These are phyloP conservation scores for Chlamydomonas incerta DNA, from an alignment of 139 green algal genomes.

Conservation along the genomic window DNA sequence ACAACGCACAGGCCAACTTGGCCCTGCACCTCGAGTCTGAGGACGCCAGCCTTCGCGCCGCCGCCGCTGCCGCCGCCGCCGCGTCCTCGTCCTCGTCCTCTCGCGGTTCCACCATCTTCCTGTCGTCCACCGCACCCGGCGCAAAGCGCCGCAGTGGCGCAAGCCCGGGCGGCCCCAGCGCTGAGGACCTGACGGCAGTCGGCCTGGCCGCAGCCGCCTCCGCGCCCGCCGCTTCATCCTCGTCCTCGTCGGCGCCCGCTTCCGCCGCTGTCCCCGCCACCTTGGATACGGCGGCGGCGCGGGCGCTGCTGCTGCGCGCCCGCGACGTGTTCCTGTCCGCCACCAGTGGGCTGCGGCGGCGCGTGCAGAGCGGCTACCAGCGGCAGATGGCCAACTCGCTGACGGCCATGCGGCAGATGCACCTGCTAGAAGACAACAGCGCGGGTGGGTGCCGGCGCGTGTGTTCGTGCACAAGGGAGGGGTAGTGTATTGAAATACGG, in stretches of 20 bases:
- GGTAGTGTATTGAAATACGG: neutral
- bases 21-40: constrained; percentile 25
- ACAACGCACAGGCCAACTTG: constrained; percentile 3
- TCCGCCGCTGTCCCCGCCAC: too few relatives aligned
- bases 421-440: constrained; percentile 62
- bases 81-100: neutral
- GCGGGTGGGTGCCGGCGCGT: constrained; percentile 50
- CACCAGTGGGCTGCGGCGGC: constrained; percentile 34
- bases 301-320: neutral
- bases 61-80: neutral
- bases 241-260: too few relatives aligned
- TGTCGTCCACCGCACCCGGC: neutral
- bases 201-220: constrained; percentile 6
- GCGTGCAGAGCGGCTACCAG: constrained; percentile 63
- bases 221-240: too few relatives aligned
- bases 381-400: constrained; percentile 57
- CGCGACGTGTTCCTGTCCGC: constrained; percentile 36
- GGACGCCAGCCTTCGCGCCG: too few relatives aligned
- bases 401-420: constrained; percentile 46
- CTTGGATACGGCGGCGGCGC: neutral
- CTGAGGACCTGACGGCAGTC: constrained; percentile 1
- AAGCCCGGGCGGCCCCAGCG: neutral
- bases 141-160: too few relatives aligned
- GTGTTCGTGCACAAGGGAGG: too few relatives aligned
- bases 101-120: too few relatives aligned